These are phyloP conservation scores for Pilaira anomala DNA, from an alignment of 192 early-diverging fungal species.

Conservation along the genomic window DNA sequence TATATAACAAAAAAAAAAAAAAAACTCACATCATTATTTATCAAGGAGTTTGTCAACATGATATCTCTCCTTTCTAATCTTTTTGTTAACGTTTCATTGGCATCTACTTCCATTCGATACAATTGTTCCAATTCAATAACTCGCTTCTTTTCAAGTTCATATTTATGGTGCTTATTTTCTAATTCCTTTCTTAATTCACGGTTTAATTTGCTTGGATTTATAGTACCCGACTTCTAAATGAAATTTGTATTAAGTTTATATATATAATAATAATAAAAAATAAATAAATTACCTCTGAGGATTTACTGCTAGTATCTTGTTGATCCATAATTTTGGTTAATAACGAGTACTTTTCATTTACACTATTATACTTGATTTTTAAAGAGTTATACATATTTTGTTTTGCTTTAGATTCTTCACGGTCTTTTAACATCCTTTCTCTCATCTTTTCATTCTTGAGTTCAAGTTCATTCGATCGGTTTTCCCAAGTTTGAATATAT, in stretches of 20 bases:
- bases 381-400: not conserved
- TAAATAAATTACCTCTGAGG: not conserved
- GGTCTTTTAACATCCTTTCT: not conserved
- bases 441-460: no score
- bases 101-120: conserved; percentile 18
- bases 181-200: conserved; percentile 32
- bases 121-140: conserved; percentile 17
- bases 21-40: conserved; percentile 25
- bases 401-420: not conserved
- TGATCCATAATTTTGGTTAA: not conserved
- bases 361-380: not conserved
- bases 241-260: not conserved
- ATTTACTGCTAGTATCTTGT: not conserved
- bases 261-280: not conserved
- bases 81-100: conserved; percentile 6
- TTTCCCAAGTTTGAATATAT: not conserved
- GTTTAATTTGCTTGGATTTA: conserved; percentile 23
- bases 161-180: conserved; percentile 5
- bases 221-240: not conserved
- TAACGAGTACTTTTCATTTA: not conserved
- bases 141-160: conserved; percentile 7
- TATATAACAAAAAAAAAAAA: not conserved
- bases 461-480: no score
- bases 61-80: conserved; percentile 27
- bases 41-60: conserved; percentile 34